These are phyloP conservation scores for Trypanosoma avium DNA, from an alignment of 208 protist genomes.

Conservation along the genomic window DNA sequence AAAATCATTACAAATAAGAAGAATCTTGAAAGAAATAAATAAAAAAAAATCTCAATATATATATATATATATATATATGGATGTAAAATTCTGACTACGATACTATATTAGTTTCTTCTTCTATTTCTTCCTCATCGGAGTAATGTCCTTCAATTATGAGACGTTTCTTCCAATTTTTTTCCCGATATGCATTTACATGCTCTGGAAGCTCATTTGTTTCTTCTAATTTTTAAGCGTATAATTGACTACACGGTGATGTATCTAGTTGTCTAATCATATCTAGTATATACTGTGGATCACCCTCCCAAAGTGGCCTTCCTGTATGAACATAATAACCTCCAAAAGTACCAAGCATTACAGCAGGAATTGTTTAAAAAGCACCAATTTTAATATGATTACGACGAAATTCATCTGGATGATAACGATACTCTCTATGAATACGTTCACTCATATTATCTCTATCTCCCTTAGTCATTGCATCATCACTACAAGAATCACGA, in stretches of 20 bases:
- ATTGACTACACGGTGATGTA: conserved; percentile 70
- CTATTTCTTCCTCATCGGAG: conserved; percentile 26
- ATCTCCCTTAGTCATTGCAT: conserved; percentile 78
- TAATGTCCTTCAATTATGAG: background rate
- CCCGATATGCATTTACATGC: conserved; percentile 53
- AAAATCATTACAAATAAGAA: too few species aligned
- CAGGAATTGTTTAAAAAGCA: conserved; percentile 48
- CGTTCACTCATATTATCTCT: conserved; percentile 77
- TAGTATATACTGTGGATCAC: conserved; percentile 67
- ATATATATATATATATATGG: background rate
- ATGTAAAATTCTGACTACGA: background rate
- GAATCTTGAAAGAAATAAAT: too few species aligned
- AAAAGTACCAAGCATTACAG: conserved; percentile 35
- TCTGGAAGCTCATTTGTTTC: conserved; percentile 55
- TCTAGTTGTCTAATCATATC: conserved; percentile 64
- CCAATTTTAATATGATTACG: conserved; percentile 58
- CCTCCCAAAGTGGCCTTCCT: conserved; percentile 58
- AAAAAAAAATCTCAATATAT: conserved; percentile 18
- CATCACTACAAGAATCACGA: conserved; percentile 80
- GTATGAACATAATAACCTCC: conserved; percentile 59
- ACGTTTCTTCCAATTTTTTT: conserved; percentile 32
- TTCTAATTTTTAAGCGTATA: conserved; percentile 59
- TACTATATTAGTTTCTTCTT: background rate
- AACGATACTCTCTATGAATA: conserved; percentile 83
- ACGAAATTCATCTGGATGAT: conserved; percentile 76